Evolutionary conservation across 1,284 basidiomycete species (phyloP).

Genomic region (Xanthoconium separans): DNA sequence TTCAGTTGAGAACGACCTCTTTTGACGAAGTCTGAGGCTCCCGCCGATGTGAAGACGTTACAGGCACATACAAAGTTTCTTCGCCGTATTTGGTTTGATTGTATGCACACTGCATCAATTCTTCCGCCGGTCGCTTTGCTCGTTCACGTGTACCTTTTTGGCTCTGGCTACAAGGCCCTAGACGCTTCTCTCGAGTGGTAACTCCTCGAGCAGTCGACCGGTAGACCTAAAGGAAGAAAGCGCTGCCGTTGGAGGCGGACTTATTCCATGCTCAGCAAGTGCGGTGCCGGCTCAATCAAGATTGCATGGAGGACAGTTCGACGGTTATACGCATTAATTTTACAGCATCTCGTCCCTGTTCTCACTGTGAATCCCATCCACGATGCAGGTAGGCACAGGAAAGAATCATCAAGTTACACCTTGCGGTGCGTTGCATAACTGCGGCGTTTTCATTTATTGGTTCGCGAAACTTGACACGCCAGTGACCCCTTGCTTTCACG

Average conservation of each 20-base stretch:
- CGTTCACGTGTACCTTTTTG: background rate
- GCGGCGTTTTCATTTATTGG: background rate
- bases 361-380: background rate
- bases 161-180: background rate
- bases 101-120: background rate
- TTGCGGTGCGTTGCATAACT: background rate
- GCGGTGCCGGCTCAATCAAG: background rate
- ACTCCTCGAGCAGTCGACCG: background rate
- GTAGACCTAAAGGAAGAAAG: background rate
- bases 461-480: background rate
- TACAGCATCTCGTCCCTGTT: background rate
- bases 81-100: background rate
- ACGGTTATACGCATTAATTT: background rate
- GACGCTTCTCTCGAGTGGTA: background rate
- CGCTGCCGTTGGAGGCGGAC: background rate
- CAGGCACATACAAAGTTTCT: background rate
- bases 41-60: background rate
- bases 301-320: background rate
- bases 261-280: background rate
- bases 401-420: background rate
- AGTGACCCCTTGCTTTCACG: background rate
- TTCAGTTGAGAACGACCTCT: background rate
- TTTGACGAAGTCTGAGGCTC: background rate
- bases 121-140: background rate
- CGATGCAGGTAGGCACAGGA: background rate